Conservation (phyloP, 306 rosid genomes). For the Prinsepia uniflora region DNA sequence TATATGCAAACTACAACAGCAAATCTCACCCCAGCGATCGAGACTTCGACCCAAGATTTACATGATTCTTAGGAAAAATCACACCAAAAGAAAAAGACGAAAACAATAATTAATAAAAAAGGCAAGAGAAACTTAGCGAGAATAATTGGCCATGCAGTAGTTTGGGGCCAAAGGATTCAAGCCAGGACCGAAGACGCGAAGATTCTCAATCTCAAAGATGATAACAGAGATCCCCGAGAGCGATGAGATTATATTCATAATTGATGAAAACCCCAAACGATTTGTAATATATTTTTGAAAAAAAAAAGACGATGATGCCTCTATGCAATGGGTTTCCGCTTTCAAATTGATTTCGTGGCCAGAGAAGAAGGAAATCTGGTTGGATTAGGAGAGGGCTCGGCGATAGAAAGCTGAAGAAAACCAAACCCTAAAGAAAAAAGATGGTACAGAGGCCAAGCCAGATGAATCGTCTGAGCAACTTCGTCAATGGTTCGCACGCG, state of each 20-base stretch:
- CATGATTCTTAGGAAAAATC: conserved; percentile 25
- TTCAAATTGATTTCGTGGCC: background rate
- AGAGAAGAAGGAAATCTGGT: background rate
- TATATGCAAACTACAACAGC: background rate
- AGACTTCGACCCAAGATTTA: conserved; percentile 24
- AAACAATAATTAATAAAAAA: no score
- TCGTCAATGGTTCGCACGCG: no score
- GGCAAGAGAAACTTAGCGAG: conserved; percentile 56
- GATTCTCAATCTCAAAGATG: conserved; percentile 44
- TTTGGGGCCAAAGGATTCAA: conserved; percentile 87
- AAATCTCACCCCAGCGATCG: background rate
- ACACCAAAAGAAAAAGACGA: background rate
- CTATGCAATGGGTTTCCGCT: background rate
- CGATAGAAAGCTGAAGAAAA: background rate
- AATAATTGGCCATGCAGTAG: conserved; percentile 73
- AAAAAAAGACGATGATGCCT: background rate
- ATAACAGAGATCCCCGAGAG: conserved; percentile 27
- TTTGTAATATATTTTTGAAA: background rate
- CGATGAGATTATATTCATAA: conserved; percentile 39
- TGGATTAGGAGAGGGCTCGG: background rate
- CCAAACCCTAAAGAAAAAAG: background rate
- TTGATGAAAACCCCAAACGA: conserved; percentile 27
- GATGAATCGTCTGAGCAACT: background rate
- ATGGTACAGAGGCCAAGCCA: background rate
- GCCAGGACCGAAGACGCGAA: conserved; percentile 92